These are phyloP conservation scores for Penicillium crustosum DNA, from an alignment of 2,329 filamentous ascomycete species.

Conservation along the genomic window DNA sequence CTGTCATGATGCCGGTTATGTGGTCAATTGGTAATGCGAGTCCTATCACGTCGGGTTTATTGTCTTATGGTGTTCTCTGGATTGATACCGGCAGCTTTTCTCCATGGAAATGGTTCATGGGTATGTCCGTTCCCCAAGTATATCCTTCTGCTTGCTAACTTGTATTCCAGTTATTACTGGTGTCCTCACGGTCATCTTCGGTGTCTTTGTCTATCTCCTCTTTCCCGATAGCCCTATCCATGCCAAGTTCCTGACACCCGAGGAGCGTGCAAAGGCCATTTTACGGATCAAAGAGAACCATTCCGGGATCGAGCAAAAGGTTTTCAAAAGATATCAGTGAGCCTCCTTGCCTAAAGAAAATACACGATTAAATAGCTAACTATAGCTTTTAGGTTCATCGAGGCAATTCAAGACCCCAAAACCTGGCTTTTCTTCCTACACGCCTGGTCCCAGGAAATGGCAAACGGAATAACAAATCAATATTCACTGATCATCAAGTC, in stretches of 20 bases:
- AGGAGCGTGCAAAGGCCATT: conserved; percentile 37
- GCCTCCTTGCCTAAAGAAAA: not conserved
- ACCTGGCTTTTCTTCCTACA: conserved; percentile 40
- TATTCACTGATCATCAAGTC: conserved; percentile 48
- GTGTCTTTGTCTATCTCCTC: conserved; percentile 31
- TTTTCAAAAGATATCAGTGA: conserved; percentile 34
- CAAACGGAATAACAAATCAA: conserved; percentile 43
- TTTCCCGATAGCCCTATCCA: conserved; percentile 37
- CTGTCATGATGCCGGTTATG: conserved; percentile 38
- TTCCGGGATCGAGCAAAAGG: conserved; percentile 40
- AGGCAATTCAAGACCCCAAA: conserved; percentile 35
- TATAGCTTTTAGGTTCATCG: conserved; percentile 23
- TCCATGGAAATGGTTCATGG: conserved; percentile 45
- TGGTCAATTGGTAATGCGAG: conserved; percentile 44
- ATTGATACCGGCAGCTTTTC: conserved; percentile 39
- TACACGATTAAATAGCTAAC: not conserved
- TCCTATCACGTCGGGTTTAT: conserved; percentile 41
- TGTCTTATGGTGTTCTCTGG: conserved; percentile 46
- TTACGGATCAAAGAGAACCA: conserved; percentile 39
- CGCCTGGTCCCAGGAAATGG: conserved; percentile 38
- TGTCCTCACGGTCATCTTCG: conserved; percentile 22
- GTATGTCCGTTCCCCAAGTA: conserved; percentile 15
- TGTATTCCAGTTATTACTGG: conserved; percentile 12
- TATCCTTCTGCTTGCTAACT: not conserved
- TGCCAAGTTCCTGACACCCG: conserved; percentile 33